Base-by-base conservation (phyloP, 2,329 filamentous ascomycete genomes). In the Verruconis gallopava region DNA sequence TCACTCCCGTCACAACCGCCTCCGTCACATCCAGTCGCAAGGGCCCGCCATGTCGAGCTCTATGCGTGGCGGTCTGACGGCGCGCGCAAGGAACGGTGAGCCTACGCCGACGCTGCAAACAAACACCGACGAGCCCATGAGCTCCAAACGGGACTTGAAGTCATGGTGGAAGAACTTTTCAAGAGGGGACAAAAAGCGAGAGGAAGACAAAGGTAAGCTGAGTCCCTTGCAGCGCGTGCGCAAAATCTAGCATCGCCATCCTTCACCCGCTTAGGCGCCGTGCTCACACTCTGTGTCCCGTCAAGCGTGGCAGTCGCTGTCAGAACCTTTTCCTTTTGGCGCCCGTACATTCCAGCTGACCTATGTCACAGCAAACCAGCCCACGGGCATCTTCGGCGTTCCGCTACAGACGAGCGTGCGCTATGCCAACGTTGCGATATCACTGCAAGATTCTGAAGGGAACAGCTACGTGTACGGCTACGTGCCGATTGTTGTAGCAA, bases 121-220 rank as follows among this genome's bases (percentile, higher is more conserved):
- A 19, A 19, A 19, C 13, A 25, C 17, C 3, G 30, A 17, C 13
- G 25, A 37, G 21, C 30, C 17, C 18, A 21, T 25, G 34, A 30
- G 19, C 17, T 33, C 30, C 20, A 34, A 36, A 33, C 40, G 40
- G 20, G 86, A 94, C 59, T 69, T 96, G 52, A 82, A 86, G 52
- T 93, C 84, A 46, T 98, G 91, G 91, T 96, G 91, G 91, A 94
- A 86, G 64, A 79, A 80, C 54, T 96, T 98, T 66, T 91, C 91
- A 65, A 74, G 63, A 45, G 61, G 82, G 42, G 71, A 70, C 48
- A 66, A 70, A 41, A 75, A 76, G 55, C 74, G 72, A 53, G 70
- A 74, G 47, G 75, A 79, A 48, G 69, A 73, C 46, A 75, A 77
- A 71, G 73, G 74, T 75, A 68, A 57, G 62, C 36, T 20, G 25